Evolutionary conservation across 257 asterid genomes (phyloP).

Genomic region (Forsythia viridissima): DNA sequence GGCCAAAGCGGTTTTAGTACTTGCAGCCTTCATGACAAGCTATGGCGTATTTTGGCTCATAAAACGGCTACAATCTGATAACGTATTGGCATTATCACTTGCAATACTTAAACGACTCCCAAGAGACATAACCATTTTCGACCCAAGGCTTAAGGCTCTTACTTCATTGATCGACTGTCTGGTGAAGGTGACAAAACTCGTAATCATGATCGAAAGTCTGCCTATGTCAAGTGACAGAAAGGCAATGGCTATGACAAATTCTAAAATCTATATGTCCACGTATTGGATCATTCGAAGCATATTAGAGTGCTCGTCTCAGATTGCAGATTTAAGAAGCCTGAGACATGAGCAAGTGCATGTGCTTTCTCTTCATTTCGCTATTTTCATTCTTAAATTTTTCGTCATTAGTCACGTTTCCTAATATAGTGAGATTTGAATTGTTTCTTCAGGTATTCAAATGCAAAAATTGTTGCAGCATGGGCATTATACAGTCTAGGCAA

Average conservation of each 20-base stretch:
- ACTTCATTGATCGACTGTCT: constrained; percentile 43
- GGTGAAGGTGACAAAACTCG: constrained; percentile 45
- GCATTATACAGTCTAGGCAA: constrained; percentile 45
- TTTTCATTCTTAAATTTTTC: constrained; percentile 1
- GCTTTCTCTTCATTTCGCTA: constrained; percentile 47
- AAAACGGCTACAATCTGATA: constrained; percentile 39
- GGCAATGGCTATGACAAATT: constrained; percentile 32
- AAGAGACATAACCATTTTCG: constrained; percentile 21
- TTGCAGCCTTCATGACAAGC: constrained; percentile 48
- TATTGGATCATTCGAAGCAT: constrained; percentile 75
- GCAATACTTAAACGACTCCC: constrained; percentile 49
- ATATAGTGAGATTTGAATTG: constrained; percentile 20
- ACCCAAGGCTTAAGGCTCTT: constrained; percentile 48
- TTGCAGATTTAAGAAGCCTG: constrained; percentile 47
- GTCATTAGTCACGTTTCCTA: not conserved
- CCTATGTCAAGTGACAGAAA: constrained; percentile 43
- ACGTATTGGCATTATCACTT: constrained; percentile 43
- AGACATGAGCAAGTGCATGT: constrained; percentile 81
- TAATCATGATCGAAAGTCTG: constrained; percentile 48
- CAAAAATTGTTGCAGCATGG: constrained; percentile 48
- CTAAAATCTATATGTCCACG: constrained; percentile 49
- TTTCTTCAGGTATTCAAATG: constrained; percentile 49
- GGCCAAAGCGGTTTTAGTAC: constrained; percentile 54
- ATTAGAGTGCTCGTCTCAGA: constrained; percentile 47
- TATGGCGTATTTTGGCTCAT: constrained; percentile 59